Evolutionary conservation across 306 rosid genomes (phyloP).

Genomic region (Lathyrus oleraceus): DNA sequence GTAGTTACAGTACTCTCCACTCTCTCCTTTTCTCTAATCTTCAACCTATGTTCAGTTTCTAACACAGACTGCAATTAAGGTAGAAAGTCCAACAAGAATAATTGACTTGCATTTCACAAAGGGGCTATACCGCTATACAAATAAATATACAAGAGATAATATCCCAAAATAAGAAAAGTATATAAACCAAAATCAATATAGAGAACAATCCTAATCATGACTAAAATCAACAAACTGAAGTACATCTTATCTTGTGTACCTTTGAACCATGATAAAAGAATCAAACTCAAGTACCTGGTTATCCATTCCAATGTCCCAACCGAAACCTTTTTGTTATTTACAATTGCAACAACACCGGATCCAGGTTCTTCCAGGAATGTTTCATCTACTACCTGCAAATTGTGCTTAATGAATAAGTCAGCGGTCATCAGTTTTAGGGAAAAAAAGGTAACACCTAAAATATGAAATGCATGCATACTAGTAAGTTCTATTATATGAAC

Average conservation of each 20-base stretch:
- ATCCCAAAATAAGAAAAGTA: not conserved
- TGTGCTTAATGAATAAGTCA: conserved; percentile 25
- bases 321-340: conserved; percentile 70
- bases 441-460: conserved; percentile 22
- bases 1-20: too few relatives aligned
- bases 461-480: conserved; percentile 21
- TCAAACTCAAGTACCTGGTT: conserved; percentile 53
- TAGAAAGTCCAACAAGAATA: too few relatives aligned
- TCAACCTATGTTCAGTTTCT: too few relatives aligned
- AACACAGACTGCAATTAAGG: too few relatives aligned
- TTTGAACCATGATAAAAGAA: conserved; percentile 20
- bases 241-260: conserved; percentile 14
- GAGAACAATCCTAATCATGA: not conserved
- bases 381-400: conserved; percentile 74
- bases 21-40: too few relatives aligned
- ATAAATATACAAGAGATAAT: not conserved
- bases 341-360: conserved; percentile 89
- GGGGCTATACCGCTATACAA: not conserved
- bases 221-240: conserved; percentile 5
- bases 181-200: not conserved
- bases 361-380: conserved; percentile 95
- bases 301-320: conserved; percentile 95
- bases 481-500: conserved; percentile 13
- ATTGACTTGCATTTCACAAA: not conserved
- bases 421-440: conserved; percentile 6